phyloP scores from a whole-genome alignment of 768 basidiomycete genomes.

The Arthromyces matolae region DNA sequence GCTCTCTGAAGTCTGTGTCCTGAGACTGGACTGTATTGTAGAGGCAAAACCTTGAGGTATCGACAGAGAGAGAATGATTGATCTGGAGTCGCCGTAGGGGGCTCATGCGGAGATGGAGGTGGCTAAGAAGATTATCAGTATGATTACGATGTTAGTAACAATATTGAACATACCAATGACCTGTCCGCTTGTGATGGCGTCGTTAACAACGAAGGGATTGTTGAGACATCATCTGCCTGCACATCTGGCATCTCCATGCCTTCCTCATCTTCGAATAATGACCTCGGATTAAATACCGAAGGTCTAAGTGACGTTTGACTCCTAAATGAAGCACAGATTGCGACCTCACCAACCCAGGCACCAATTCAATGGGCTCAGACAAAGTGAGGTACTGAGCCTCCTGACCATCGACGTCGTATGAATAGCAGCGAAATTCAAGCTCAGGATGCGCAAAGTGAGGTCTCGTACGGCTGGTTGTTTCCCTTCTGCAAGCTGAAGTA shows the following conservation, averaged over 20 bases:
- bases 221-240: conserved; percentile 36
- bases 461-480: too few relatives aligned
- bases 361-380: neutral
- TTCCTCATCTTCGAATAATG: conserved; percentile 23
- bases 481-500: too few relatives aligned
- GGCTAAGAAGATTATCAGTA: conserved; percentile 1
- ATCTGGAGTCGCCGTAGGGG: conserved; percentile 34
- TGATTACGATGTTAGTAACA: neutral
- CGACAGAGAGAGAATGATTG: conserved; percentile 35
- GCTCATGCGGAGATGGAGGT: conserved; percentile 15
- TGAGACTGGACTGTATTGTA: conserved; percentile 32
- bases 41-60: conserved; percentile 36
- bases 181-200: conserved; percentile 27
- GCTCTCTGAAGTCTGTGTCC: conserved; percentile 32
- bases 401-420: too few relatives aligned
- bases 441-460: too few relatives aligned
- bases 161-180: conserved; percentile 15
- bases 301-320: conserved; percentile 44
- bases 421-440: too few relatives aligned
- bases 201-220: conserved; percentile 56
- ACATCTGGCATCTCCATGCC: conserved; percentile 21
- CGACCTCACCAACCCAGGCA: conserved; percentile 8
- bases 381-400: too few relatives aligned
- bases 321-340: conserved; percentile 29
- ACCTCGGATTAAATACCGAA: conserved; percentile 33